These are phyloP conservation scores for Blepharisma undulans DNA, from an alignment of 169 alveolate species.

Conservation along the genomic window DNA sequence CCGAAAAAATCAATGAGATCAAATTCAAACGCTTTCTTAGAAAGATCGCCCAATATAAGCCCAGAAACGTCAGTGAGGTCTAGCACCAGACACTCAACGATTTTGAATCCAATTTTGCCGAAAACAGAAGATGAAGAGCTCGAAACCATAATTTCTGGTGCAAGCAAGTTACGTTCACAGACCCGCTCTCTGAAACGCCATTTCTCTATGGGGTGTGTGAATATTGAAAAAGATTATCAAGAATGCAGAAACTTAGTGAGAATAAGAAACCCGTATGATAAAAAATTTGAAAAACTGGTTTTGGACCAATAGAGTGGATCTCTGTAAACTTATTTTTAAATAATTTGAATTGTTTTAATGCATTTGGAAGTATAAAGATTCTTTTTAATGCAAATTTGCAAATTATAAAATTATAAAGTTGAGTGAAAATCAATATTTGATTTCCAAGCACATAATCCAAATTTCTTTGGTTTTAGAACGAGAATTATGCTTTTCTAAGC, in stretches of 20 bases:
- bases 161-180: background rate
- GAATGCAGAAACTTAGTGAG: background rate
- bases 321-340: background rate
- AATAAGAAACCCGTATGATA: background rate
- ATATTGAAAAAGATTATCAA: background rate
- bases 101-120: background rate
- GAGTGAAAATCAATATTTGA: background rate
- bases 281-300: background rate
- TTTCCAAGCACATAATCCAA: too few species aligned
- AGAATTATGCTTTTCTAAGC: too few species aligned
- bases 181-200: background rate
- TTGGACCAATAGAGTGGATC: background rate
- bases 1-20: background rate
- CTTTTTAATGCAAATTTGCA: background rate
- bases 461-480: too few species aligned
- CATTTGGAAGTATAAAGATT: background rate
- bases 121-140: background rate
- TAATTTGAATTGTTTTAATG: too few species aligned
- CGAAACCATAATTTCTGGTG: background rate
- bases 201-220: background rate
- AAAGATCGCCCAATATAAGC: background rate
- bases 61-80: background rate
- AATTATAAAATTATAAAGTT: background rate
- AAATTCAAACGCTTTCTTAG: background rate
- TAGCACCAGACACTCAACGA: background rate